Conservation (phyloP, 768 basidiomycete genomes). For the Serendipita sp. region DNA sequence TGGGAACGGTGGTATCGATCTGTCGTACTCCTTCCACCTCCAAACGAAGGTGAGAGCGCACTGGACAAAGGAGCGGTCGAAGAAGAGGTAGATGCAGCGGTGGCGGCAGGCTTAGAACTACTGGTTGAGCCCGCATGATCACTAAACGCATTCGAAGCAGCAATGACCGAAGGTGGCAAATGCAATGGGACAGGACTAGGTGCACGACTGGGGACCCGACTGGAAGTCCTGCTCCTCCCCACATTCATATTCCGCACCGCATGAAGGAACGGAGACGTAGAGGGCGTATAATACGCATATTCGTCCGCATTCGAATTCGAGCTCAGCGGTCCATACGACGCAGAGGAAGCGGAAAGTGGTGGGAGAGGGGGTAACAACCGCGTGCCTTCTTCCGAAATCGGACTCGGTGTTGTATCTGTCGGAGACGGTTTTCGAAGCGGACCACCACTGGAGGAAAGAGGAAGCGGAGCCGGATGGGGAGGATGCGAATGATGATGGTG, state of each 20-base stretch:
- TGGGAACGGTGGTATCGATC: constrained; percentile 2
- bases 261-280: constrained; percentile 3
- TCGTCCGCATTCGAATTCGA: neutral
- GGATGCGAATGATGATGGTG: too few species aligned
- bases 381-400: neutral
- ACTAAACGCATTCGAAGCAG: neutral
- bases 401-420: neutral
- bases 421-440: neutral
- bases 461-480: too few species aligned
- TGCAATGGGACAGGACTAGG: neutral
- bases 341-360: neutral
- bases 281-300: neutral
- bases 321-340: neutral
- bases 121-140: too few species aligned
- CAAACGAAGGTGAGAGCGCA: neutral
- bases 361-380: neutral
- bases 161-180: neutral
- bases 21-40: neutral
- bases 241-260: constrained; percentile 1
- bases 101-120: too few species aligned
- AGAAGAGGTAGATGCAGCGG: neutral
- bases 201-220: neutral
- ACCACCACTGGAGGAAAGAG: neutral
- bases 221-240: neutral
- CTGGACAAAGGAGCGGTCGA: neutral